Conservation (phyloP, 805 yeast genomes). For the Debaryomyces castellii region DNA sequence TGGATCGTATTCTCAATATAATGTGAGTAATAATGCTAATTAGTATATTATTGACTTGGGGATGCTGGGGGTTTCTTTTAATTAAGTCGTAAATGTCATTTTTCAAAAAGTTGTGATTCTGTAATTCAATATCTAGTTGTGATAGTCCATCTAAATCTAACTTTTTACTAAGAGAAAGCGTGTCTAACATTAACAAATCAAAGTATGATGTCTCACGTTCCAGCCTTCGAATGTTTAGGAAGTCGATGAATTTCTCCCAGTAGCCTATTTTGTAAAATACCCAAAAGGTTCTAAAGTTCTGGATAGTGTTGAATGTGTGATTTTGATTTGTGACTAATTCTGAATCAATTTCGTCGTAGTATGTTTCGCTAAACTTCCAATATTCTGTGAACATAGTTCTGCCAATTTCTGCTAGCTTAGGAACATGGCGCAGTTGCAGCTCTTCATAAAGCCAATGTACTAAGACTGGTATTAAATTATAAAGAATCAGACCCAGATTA, state of each 20-base stretch:
- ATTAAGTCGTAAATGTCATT: constrained; percentile 9
- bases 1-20: constrained; percentile 7
- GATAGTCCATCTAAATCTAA: constrained; percentile 6
- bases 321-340: constrained; percentile 13
- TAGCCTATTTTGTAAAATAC: constrained; percentile 22
- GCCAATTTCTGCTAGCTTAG: constrained; percentile 8
- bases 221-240: constrained; percentile 9
- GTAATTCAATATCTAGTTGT: neutral
- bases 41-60: constrained; percentile 18
- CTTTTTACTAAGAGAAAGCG: constrained; percentile 17
- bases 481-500: constrained; percentile 31
- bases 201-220: constrained; percentile 10
- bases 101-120: neutral
- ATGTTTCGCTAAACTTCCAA: constrained; percentile 18
- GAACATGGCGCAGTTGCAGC: constrained; percentile 4
- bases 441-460: constrained; percentile 39
- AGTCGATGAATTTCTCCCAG: constrained; percentile 25
- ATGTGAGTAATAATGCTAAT: constrained; percentile 14
- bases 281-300: constrained; percentile 23
- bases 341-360: constrained; percentile 12
- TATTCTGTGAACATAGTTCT: constrained; percentile 20
- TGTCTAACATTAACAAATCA: constrained; percentile 23
- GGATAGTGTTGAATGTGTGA: constrained; percentile 6
- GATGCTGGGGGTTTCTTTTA: constrained; percentile 16
- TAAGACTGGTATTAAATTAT: constrained; percentile 31